Evolutionary conservation across 1,139 yeast species (phyloP), one percentile per base, ranked within the genome.

Genomic region (Blastobotrys buckinghamii): DNA sequence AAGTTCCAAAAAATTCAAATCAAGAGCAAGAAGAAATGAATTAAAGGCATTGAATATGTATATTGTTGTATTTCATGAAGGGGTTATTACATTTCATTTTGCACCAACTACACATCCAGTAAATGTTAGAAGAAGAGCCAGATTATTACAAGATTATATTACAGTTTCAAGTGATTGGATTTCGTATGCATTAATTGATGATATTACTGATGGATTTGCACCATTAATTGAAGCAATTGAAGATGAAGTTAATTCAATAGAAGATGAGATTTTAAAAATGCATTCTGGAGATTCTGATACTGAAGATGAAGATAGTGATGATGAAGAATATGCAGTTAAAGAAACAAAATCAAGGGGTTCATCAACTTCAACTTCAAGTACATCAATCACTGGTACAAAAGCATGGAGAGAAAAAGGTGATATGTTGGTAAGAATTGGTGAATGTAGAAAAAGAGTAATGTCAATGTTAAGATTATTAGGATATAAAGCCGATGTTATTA

Each of bases 401-500:
- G 47, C 34, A 6, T 50, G 53, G 53, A 39, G 40, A 35, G 50
- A 50, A 39, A 45, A 45, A 37, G 57, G 59, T 32, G 52, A 51
- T 47, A 84, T 88, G 88, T 72, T 90, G 59, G 78, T 80, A 55
- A 76, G 85, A 55, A 87, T 90, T 56, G 97, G 97, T 50, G 94
- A 87, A 61, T 80, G 95, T 13, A 78, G 97, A 64, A 75, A 92
- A 53, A 86, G 84, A 62, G 95, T 89, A 37, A 90, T 90, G 96
- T 84, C 95, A 0, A 72, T 90, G 63, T 82, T 92, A 86, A 76
- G 98, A 60, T 73, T 92, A 53, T 74, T 92, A 47, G 82, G 95
- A 26, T 96, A 96, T 53, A 92, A 92, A 66, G 97, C 98, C 0
- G 98, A 94, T 66, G 98, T 92, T 51, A 88, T 92, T 60, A 86